phyloP scores from a whole-genome alignment of 805 yeast species.

The Candida sphagnicola region DNA sequence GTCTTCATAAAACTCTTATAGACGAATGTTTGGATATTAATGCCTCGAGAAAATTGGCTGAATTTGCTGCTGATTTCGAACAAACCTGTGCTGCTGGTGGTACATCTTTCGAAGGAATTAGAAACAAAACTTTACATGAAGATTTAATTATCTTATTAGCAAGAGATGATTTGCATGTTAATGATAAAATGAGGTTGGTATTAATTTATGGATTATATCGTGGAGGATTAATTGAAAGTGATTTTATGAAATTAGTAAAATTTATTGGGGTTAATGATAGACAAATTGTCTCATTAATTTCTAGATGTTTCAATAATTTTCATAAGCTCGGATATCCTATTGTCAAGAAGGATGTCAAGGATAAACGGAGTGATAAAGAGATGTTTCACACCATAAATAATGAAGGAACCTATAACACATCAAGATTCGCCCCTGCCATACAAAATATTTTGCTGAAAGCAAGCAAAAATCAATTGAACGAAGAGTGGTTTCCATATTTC shows the following conservation, averaged over 20 bases:
- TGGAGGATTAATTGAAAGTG: constrained; percentile 75
- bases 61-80: constrained; percentile 74
- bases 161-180: constrained; percentile 44
- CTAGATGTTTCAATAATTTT: constrained; percentile 39
- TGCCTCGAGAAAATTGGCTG: constrained; percentile 57
- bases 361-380: constrained; percentile 44
- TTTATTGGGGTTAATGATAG: constrained; percentile 45
- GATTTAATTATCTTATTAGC: constrained; percentile 55
- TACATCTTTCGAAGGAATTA: constrained; percentile 60
- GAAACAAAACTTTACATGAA: constrained; percentile 56
- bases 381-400: constrained; percentile 55
- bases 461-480: constrained; percentile 50
- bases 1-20: constrained; percentile 56
- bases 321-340: constrained; percentile 55
- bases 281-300: constrained; percentile 56
- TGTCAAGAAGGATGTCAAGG: constrained; percentile 37
- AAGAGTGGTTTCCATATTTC: constrained; percentile 64
- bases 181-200: constrained; percentile 73
- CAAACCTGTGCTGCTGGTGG: constrained; percentile 79
- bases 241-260: constrained; percentile 62
- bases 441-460: constrained; percentile 54
- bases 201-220: constrained; percentile 74
- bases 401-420: constrained; percentile 55
- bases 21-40: constrained; percentile 63
- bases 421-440: constrained; percentile 70